phyloP scores from a whole-genome alignment of 768 basidiomycete species.

The Boletus eberwhitei region DNA sequence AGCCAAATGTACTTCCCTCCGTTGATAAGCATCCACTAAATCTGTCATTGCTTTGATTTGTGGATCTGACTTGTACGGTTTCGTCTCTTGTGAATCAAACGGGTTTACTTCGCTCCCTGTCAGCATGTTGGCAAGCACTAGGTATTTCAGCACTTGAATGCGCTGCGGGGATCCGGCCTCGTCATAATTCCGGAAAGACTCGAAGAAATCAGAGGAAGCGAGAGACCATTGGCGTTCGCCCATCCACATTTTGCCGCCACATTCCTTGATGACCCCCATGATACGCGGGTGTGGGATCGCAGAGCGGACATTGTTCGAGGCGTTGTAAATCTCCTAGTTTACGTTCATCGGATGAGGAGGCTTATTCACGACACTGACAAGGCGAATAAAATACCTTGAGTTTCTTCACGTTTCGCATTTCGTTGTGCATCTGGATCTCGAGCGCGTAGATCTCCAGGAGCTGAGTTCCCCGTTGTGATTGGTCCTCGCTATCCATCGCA shows the following conservation, averaged over 20 bases:
- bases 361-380: neutral
- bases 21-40: constrained; percentile 94
- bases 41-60: constrained; percentile 99
- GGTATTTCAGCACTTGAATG: constrained; percentile 97
- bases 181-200: constrained; percentile 98
- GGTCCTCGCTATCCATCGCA: constrained; percentile 65
- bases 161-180: constrained; percentile 96
- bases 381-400: constrained; percentile 62
- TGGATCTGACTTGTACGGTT: constrained; percentile 93
- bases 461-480: constrained; percentile 92
- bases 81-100: constrained; percentile 99
- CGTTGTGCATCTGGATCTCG: constrained; percentile 99
- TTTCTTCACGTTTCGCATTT: constrained; percentile 93
- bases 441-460: constrained; percentile 96
- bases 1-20: constrained; percentile 94
- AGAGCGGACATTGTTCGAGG: constrained; percentile 85
- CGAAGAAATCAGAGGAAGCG: constrained; percentile 97
- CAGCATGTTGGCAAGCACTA: constrained; percentile 97
- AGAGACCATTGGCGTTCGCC: constrained; percentile 99
- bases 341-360: constrained; percentile 1
- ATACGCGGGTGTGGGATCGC: constrained; percentile 98
- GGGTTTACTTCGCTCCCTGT: constrained; percentile 98
- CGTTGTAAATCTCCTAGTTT: constrained; percentile 93
- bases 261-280: constrained; percentile 99
- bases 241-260: constrained; percentile 99